A percentile compares a stretch with the other conserved stretches of the same genome.
These are phyloP conservation scores for Letharia columbiana DNA, from an alignment of 495 filamentous ascomycete genomes.

Conservation along the genomic window DNA sequence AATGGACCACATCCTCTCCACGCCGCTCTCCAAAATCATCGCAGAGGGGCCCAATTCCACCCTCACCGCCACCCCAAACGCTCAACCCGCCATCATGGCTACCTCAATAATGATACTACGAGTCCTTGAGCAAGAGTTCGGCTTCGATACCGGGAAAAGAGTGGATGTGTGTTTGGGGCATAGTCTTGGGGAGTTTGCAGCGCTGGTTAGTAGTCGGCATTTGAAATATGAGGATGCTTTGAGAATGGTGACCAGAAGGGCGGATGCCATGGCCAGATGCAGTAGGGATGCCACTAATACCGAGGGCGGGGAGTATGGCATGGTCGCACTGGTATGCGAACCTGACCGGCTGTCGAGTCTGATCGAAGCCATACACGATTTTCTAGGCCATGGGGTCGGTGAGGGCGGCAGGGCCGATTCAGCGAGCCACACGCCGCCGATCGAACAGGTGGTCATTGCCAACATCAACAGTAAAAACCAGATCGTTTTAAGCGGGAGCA, in stretches of 20 bases:
- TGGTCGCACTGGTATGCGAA: constrained; percentile 88
- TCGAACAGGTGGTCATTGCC: constrained; percentile 82
- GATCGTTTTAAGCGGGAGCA: constrained; percentile 85
- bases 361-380: constrained; percentile 67
- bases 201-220: constrained; percentile 74
- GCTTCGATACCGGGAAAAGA: constrained; percentile 57
- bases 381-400: constrained; percentile 56
- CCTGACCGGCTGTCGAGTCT: constrained; percentile 58
- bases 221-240: constrained; percentile 70
- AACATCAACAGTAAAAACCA: constrained; percentile 96
- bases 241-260: constrained; percentile 65
- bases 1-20: constrained; percentile 66
- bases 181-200: constrained; percentile 91
- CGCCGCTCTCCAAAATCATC: constrained; percentile 67
- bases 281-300: constrained; percentile 53
- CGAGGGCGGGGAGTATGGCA: constrained; percentile 72
- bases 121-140: constrained; percentile 78
- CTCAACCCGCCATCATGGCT: constrained; percentile 94
- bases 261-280: constrained; percentile 76
- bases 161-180: constrained; percentile 83
- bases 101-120: constrained; percentile 84
- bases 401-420: constrained; percentile 59
- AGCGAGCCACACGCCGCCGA: constrained; percentile 54
- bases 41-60: constrained; percentile 63
- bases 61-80: constrained; percentile 74